A percentile compares a stretch with the other conserved stretches of the same genome.
These are phyloP conservation scores for Xylaria flabelliformis DNA, from an alignment of 495 filamentous ascomycete species.

Conservation along the genomic window DNA sequence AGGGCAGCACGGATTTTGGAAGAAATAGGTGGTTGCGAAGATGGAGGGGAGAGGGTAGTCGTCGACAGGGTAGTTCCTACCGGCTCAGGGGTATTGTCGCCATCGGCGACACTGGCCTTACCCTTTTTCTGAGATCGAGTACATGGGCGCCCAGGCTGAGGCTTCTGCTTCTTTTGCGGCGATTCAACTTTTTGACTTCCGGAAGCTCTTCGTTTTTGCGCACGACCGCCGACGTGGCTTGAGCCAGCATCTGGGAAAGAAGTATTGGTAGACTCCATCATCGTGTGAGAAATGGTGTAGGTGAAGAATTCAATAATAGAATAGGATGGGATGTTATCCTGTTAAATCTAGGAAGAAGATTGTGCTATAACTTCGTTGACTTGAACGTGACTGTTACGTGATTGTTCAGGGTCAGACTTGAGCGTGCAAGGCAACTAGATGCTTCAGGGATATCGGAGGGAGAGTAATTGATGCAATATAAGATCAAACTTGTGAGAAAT, in stretches of 20 bases:
- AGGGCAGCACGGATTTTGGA: slow-evolving; percentile 66
- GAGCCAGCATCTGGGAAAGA: neutral
- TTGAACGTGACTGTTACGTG: neutral
- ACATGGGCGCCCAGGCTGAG: neutral
- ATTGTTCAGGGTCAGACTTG: neutral
- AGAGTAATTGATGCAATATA: neutral
- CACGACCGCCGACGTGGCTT: neutral
- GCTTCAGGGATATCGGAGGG: neutral
- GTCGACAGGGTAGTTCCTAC: neutral
- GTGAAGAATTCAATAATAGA: no score
- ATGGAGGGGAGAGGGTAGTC: neutral
- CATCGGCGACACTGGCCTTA: neutral
- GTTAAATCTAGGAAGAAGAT: neutral
- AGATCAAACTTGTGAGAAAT: neutral
- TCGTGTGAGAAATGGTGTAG: neutral
- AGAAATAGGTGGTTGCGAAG: slow-evolving; percentile 55
- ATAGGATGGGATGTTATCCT: neutral
- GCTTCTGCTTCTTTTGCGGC: neutral
- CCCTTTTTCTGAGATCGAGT: neutral
- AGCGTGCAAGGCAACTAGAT: neutral
- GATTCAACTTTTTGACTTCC: neutral
- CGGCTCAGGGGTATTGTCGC: neutral
- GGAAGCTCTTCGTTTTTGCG: neutral
- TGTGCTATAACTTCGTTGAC: neutral
- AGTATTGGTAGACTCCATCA: neutral